Base-by-base conservation (phyloP, 805 yeast genomes). In the Teunomyces cretensis region DNA sequence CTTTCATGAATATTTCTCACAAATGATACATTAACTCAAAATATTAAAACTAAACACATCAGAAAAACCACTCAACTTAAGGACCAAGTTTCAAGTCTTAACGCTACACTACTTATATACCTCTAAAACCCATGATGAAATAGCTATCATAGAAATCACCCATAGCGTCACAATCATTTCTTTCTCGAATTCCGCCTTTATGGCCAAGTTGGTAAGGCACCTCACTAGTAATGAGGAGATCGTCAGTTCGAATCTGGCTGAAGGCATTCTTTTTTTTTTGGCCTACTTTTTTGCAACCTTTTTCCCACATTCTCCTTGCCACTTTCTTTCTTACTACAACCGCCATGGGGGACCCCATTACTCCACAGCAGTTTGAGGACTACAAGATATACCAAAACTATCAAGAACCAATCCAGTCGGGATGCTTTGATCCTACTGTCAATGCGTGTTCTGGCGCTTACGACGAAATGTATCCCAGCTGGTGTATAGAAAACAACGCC, bases 201-300 rank as follows among this genome's bases (percentile, higher is more conserved):
- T 47, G 50, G 50, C 50, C 50, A 47, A 47, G 50, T 47, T 47
- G 50, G 50, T 47, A 47, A 47, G 50, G 50, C 50, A 47, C 50
- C 50, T 47, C 50, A 47, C 50, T 47, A 47, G 50, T 47, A 47
- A 47, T 47, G 50, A 47, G 50, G 50, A 47, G 50, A 47, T 47
- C 50, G 50, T 47, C 50, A 47, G 50, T 47, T 47, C 50, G 50
- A 47, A 31, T 47, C 50, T 47, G 50, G 50, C 50, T 47, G 50
- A 44, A 47, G 50, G 50, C 50, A 46, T n/a, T 33, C 33, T 22
- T 37, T 26, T 46, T 33, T 37, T 37, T 37, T 31, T 31, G 3
- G 15, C 9, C 33, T 8, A 35, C 9, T 3, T 14, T 37, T 37
- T 37, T 37, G 41, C 41, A 37, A 16, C 41, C 38, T 6, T n/a